Percentiles rank a stretch among this genome's conserved stretches.
Evolutionary conservation across 345 rosid genomes (phyloP).

Genomic region (Erodium maritimum): DNA sequence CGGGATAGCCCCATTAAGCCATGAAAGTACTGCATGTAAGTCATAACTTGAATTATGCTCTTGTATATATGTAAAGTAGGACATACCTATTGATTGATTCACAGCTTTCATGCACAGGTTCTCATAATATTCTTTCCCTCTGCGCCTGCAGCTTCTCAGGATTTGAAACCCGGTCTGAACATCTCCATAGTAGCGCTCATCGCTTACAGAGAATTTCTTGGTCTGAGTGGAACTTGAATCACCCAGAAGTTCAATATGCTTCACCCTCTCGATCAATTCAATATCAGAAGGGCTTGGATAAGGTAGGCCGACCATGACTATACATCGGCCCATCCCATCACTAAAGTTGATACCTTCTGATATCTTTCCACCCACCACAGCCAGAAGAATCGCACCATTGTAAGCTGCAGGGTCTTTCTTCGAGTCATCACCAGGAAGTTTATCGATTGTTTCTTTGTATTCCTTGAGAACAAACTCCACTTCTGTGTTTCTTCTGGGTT

Average conservation of each 20-base stretch:
- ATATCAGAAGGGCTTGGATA: conserved; percentile 77
- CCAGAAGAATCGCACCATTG: conserved; percentile 74
- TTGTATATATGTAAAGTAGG: neutral
- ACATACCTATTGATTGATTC: conserved; percentile 83
- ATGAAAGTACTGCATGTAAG: no score
- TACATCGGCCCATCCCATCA: conserved; percentile 90
- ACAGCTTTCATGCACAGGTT: conserved; percentile 97
- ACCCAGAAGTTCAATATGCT: conserved; percentile 69
- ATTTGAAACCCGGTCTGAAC: conserved; percentile 52
- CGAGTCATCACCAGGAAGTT: conserved; percentile 6
- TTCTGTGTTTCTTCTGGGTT: conserved; percentile 60
- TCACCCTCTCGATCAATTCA: conserved; percentile 78
- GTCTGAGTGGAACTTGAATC: conserved; percentile 25
- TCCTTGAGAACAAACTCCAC: conserved; percentile 66
- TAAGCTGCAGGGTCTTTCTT: conserved; percentile 20
- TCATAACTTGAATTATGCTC: neutral
- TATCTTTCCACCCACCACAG: conserved; percentile 94
- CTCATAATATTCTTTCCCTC: conserved; percentile 89
- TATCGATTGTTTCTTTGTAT: conserved; percentile 62
- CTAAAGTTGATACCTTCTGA: conserved; percentile 98
- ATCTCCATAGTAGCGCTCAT: conserved; percentile 41
- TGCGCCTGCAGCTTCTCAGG: conserved; percentile 56
- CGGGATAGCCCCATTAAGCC: no score
- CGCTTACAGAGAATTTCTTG: conserved; percentile 19
- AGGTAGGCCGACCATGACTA: conserved; percentile 95